phyloP scores from a whole-genome alignment of 352 stramenopile genomes.

The Blastocystis sp. region DNA sequence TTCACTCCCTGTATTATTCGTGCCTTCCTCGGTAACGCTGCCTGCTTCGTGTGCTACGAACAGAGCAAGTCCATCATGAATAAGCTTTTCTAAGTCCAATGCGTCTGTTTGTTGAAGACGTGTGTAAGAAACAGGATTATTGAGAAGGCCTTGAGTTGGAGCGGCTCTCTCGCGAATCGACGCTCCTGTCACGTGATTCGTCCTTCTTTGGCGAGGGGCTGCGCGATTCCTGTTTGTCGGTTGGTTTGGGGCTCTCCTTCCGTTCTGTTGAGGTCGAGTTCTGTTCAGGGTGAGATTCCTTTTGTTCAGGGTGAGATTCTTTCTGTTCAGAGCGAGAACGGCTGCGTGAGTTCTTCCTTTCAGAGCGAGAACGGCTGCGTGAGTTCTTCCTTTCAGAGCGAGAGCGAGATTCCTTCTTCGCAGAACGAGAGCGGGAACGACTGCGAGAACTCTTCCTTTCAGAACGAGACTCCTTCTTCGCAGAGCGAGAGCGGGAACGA shows the following conservation, averaged over 20 bases:
- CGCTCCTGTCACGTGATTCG: neutral
- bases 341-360: neutral
- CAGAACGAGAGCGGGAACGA: neutral
- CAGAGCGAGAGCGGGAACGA: neutral
- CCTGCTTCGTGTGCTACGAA: slow-evolving; percentile 73
- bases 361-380: slow-evolving; percentile 2
- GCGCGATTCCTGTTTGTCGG: slow-evolving; percentile 5
- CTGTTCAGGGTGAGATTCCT: neutral
- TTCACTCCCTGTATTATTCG: slow-evolving; percentile 73
- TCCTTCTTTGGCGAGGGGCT: neutral
- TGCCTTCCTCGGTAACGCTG: slow-evolving; percentile 69
- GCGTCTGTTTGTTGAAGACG: neutral
- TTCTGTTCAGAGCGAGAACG: neutral
- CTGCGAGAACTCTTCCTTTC: neutral
- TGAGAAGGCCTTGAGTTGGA: too few relatives aligned
- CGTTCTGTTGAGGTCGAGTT: too few relatives aligned
- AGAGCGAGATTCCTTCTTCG: neutral
- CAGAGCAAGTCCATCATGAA: slow-evolving; percentile 72
- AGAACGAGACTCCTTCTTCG: too few relatives aligned
- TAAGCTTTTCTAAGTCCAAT: slow-evolving; percentile 52
- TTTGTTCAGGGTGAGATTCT: neutral
- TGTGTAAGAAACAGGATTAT: too few relatives aligned
- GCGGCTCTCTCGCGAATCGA: neutral
- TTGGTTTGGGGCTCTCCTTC: too few relatives aligned
- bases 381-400: slow-evolving; percentile 13